phyloP scores from a whole-genome alignment of 179 eudicot species.

The Carnegiea gigantea region DNA sequence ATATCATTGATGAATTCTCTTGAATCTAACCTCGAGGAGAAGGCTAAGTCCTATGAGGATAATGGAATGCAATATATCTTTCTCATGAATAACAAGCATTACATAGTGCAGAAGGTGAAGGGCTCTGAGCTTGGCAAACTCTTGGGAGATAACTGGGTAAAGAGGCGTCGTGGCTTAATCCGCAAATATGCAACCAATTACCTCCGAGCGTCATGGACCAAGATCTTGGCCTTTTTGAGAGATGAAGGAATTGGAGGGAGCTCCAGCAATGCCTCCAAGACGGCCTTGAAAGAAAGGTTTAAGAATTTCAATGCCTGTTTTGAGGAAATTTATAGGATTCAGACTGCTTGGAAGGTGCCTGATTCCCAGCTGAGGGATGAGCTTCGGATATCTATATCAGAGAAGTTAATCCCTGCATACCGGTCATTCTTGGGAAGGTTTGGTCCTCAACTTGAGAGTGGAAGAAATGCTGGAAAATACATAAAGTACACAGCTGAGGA shows the following conservation, averaged over 20 bases:
- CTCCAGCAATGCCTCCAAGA: conserved; percentile 65
- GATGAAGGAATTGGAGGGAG: conserved; percentile 89
- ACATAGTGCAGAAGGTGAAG: conserved; percentile 84
- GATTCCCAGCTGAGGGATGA: conserved; percentile 93
- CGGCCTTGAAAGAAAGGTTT: conserved; percentile 82
- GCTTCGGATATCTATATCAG: conserved; percentile 90
- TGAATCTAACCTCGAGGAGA: conserved; percentile 75
- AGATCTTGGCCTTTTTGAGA: conserved; percentile 66
- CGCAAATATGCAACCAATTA: conserved; percentile 78
- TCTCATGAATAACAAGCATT: conserved; percentile 87
- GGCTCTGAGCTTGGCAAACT: conserved; percentile 83
- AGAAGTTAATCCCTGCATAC: conserved; percentile 84
- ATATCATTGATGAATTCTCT: conserved; percentile 54
- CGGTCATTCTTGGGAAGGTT: conserved; percentile 87
- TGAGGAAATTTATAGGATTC: conserved; percentile 86
- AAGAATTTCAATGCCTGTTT: conserved; percentile 84
- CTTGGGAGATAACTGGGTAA: conserved; percentile 89
- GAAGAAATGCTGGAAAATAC: conserved; percentile 79
- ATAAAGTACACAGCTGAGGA: conserved; percentile 87
- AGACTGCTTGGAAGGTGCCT: conserved; percentile 93
- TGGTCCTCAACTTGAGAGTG: conserved; percentile 76
- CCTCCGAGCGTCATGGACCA: conserved; percentile 89
- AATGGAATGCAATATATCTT: conserved; percentile 72
- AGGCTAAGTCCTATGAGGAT: conserved; percentile 79
- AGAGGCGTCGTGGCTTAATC: conserved; percentile 68